Base-by-base conservation (phyloP, 164 flowering plant genomes). In the Chimonanthus praecox region DNA sequence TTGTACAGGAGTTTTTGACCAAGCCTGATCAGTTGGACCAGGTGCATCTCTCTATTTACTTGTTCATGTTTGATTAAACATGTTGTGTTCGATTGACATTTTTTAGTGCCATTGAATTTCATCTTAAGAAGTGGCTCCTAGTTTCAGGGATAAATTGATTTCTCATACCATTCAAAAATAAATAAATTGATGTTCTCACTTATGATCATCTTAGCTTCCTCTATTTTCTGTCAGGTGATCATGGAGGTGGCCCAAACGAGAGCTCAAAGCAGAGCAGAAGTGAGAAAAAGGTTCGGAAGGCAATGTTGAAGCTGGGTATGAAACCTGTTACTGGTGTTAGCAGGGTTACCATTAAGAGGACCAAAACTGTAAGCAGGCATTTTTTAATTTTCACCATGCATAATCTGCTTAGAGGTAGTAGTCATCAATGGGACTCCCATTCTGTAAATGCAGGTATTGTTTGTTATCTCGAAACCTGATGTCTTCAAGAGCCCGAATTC, bases 281-380 rank as follows among this genome's bases (percentile, higher is more conserved):
- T 74, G 98, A 92, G 85, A 90, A 90, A 83, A 92, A 92, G 88
- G 87, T 88, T 70, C 87, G 95, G 49, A 92, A 88, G 81, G 95
- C 97, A 44, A 92, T 92, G 98, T 70, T 89, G 84, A 92, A 92
- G 87, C 85, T 92, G 16, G 98, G 98, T 51, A 88, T 93, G 98
- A 93, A 91, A 75, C 85, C 92, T 47, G 85, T 91, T 64, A 82
- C 92, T 0, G 98, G 94, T 74, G 92, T 93, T 64, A 89, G 88
- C 80, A 79, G 98, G 79, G 92, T 93, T 72, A 91, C 94, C 51
- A 87, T 91, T 73, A 93, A 93, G 86, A 85, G 91, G 77, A 85
- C 91, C 16, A 91, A 93, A 75, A 93, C 89, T 73, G 98, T 91
- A 80, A 77, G 81, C 33, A 33, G 33, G 33, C 33, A 33, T 18